Evolutionary conservation across 192 early-diverging fungal species (phyloP), one percentile per base, ranked within the genome.

Genomic region (Coemansia sp.): DNA sequence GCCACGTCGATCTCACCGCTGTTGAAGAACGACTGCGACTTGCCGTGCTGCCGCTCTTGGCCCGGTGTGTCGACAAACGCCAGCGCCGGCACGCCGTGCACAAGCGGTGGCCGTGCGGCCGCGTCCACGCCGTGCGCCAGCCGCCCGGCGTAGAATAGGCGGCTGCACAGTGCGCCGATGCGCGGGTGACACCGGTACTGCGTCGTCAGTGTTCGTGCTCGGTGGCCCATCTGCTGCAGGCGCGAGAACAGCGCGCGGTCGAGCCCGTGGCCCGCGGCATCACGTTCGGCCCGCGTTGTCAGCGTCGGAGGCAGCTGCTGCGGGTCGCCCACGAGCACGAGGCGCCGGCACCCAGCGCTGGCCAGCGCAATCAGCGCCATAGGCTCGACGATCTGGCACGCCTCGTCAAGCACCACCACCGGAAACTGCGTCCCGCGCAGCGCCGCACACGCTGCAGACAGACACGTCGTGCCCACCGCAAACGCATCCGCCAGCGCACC

Each of bases 281-380:
- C 62, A 21, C 61, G 58, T 11, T 83, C 73, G 2, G 77, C 58
- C 11, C 33, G 62, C 4, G 87, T 86, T 4, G 81, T 83, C 31
- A 96, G 53, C 3, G 90, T 91, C n/a, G 94, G 94, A 7, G 91
- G 81, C 43, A 97, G 81, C 81, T 95, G 94, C 14, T 82, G 54
- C 10, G 95, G 95, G 65, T 97, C 95, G 2, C 95, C 95, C 27
- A 97, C 87, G 30, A 97, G 73, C 24, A 97, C 77, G 9, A 89
- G 56, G 14, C 84, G 69, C 19, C 81, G 71, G 27, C 82, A 82
- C 4, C 71, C 53, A 19, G 91, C 87, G 21, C 84, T 71, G 14
- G 78, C 66, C 45, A 96, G 61, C 0, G 94, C 93, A 0, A 97
- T 82, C 63, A 97, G 72, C 0, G 89, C 87, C 82, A 97, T 83